Conservation (phyloP, 2,329 filamentous ascomycete species). For the Trichoderma gracile region DNA sequence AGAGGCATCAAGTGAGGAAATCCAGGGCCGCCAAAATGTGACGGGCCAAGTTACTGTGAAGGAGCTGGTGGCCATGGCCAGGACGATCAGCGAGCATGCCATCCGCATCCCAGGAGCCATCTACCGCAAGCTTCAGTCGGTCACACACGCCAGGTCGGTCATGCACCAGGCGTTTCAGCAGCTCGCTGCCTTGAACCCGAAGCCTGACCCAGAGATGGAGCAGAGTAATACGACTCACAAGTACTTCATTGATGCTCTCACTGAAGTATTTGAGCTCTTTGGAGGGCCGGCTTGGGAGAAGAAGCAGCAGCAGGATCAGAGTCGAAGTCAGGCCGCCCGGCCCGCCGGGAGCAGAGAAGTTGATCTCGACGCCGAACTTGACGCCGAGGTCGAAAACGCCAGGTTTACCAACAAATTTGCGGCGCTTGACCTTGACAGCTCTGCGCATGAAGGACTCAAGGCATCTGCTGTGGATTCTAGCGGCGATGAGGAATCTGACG, state of each 20-base stretch:
- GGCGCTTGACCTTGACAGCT: neutral
- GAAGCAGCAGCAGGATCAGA: constrained; percentile 23
- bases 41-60: constrained; percentile 43
- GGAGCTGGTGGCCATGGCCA: constrained; percentile 41
- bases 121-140: constrained; percentile 40
- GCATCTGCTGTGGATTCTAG: constrained; percentile 21
- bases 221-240: constrained; percentile 44
- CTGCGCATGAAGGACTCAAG: constrained; percentile 19
- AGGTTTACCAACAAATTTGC: constrained; percentile 5
- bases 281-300: constrained; percentile 36
- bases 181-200: constrained; percentile 34
- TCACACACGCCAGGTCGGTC: constrained; percentile 40
- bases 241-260: constrained; percentile 46
- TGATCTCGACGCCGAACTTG: neutral
- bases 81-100: constrained; percentile 43
- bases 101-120: constrained; percentile 39
- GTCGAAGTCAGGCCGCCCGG: constrained; percentile 21
- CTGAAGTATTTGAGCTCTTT: constrained; percentile 39
- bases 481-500: neutral
- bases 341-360: neutral
- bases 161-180: constrained; percentile 37
- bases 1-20: constrained; percentile 24
- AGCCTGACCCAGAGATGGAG: constrained; percentile 40
- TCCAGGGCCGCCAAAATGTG: constrained; percentile 36
- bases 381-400: neutral